A percentile compares a stretch with the other conserved stretches of the same genome.
Evolutionary conservation across 176 grass and related monocot genomes (phyloP).

Genomic region (Tuctoria greenei): DNA sequence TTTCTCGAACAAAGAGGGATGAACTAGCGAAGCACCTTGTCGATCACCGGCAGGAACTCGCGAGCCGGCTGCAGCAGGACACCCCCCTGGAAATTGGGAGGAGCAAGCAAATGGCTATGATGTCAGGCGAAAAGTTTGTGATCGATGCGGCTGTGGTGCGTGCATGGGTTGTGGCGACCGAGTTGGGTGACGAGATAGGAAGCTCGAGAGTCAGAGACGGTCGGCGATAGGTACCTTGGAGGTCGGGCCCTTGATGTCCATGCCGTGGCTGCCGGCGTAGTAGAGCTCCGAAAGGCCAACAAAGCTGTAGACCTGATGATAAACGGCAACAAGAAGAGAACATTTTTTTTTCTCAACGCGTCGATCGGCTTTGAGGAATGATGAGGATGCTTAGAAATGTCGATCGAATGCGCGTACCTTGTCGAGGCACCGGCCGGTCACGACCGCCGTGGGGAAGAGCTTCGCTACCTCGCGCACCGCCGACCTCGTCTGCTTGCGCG

Average conservation of each 20-base stretch:
- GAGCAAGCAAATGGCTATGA: background rate
- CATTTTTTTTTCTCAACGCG: background rate
- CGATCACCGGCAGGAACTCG: slow-evolving; percentile 89
- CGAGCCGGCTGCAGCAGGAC: slow-evolving; percentile 74
- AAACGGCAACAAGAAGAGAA: background rate
- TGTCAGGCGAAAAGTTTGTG: slow-evolving; percentile 12
- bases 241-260: slow-evolving; percentile 92
- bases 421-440: slow-evolving; percentile 76
- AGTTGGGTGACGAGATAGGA: background rate
- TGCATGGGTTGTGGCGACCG: background rate
- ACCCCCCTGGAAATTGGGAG: slow-evolving; percentile 19
- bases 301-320: slow-evolving; percentile 58
- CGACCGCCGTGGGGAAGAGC: slow-evolving; percentile 78
- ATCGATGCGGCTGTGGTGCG: background rate
- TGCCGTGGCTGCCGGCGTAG: slow-evolving; percentile 97
- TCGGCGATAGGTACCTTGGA: slow-evolving; percentile 44
- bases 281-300: slow-evolving; percentile 78
- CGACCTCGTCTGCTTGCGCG: slow-evolving; percentile 58
- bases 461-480: slow-evolving; percentile 64
- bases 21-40: slow-evolving; percentile 43
- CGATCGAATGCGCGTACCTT: slow-evolving; percentile 54
- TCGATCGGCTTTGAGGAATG: background rate
- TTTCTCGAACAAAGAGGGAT: no score
- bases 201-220: background rate
- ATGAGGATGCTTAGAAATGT: background rate